Conservation (phyloP, 202 grass and related monocot species). For the Hordeum pubiflorum region DNA sequence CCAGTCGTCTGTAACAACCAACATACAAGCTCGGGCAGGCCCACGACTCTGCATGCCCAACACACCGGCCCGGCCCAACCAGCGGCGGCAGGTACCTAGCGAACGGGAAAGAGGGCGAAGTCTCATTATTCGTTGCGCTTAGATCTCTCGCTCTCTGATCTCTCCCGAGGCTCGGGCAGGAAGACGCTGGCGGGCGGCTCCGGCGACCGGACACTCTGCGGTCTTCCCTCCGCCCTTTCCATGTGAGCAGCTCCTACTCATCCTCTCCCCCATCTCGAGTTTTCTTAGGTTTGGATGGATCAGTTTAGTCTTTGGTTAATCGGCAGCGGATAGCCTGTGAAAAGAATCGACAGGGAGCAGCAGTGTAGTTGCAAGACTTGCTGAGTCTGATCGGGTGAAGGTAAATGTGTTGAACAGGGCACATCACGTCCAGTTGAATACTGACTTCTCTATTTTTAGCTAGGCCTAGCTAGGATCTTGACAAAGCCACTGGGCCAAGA, state of each 20-base stretch:
- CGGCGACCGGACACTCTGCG: not conserved
- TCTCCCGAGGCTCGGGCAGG: not conserved
- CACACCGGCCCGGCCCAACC: not conserved
- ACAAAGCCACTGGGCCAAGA: not conserved
- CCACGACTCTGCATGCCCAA: not conserved
- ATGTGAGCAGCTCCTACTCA: constrained; percentile 1
- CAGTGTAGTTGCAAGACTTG: not conserved
- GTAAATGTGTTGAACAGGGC: not conserved
- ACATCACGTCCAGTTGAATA: not conserved
- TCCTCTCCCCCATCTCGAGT: not conserved
- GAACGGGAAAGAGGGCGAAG: not conserved
- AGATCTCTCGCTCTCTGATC: not conserved
- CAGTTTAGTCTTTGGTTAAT: not conserved
- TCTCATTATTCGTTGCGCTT: not conserved
- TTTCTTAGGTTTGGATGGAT: not conserved
- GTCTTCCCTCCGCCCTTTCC: not conserved
- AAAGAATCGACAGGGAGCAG: not conserved
- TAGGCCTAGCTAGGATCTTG: not conserved
- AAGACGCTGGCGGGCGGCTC: not conserved
- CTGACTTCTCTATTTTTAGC: not conserved
- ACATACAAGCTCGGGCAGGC: not conserved
- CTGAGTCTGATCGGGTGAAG: not conserved
- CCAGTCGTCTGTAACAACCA: not conserved
- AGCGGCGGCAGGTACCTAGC: not conserved
- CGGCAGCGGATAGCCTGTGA: not conserved